Base-by-base conservation (phyloP, 306 rosid species). In the Begonia masoniana region DNA sequence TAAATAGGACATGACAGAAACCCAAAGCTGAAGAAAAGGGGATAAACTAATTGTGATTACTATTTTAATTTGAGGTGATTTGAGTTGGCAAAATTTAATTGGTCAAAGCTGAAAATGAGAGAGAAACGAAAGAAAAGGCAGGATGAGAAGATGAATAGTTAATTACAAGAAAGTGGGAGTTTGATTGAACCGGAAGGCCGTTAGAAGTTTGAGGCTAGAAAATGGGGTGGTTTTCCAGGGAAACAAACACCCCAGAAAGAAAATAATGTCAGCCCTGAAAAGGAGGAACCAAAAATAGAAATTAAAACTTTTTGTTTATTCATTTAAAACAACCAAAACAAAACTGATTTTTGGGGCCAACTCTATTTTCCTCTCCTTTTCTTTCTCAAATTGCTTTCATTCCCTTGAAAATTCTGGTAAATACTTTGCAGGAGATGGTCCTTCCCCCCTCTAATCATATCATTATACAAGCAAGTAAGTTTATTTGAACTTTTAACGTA, bases 281-380 rank as follows among this genome's bases (percentile, higher is more conserved):
- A 13, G 12, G 15, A 42, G 31, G 58, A 24, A 59, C 13, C 76
- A 72, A 73, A 69, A 76, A 68, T 71, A 66, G 81, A 48, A 62
- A 64, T 71, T 46, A 56, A 61, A 61, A 7, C 39, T 31, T 7
- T 6, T 31, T 31, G 7, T 31, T 31, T 6, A 31, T 31, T 31
- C 43, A 31, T 39, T 58, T 56, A 65, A 65, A 69, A 60, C 46
- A 36, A 31, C 50, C 62, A 53, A 47, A 21, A 14, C 56, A 46
- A 36, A 64, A 58, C 62, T 42, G 64, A 11, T 46, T 12, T 31
- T 31, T 5, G 39, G 39, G 39, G 39, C 39, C 39, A 31, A 31
- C 39, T 7, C 39, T 5, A 31, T 31, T 31, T 31, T 31, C 39
- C 39, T 31, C 39, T 31, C 39, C 39, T 31, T 31, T 5, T 31